These are phyloP conservation scores for Cronartium quercuum DNA, from an alignment of 1,284 basidiomycete genomes.

Conservation along the genomic window DNA sequence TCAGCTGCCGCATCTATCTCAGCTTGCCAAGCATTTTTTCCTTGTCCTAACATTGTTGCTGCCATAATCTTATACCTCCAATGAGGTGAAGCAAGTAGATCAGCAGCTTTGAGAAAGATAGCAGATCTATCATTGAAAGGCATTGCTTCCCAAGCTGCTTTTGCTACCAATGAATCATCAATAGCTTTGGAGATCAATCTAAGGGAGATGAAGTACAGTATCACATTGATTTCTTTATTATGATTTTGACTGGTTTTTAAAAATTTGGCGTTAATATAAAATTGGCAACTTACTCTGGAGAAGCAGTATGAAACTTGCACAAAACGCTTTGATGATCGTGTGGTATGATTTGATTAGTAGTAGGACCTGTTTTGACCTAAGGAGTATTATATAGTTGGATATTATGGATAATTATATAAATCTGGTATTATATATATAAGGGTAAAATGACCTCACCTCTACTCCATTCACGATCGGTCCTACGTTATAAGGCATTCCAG, in stretches of 20 bases:
- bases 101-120: constrained; percentile 76
- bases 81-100: constrained; percentile 48
- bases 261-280: no score
- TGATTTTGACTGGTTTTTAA: no score
- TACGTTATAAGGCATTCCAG: constrained; percentile 77
- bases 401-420: background rate
- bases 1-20: constrained; percentile 99
- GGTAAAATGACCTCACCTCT: constrained; percentile 56
- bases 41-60: constrained; percentile 95
- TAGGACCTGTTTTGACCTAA: constrained; percentile 75
- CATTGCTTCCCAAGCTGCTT: constrained; percentile 80
- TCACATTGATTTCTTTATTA: no score
- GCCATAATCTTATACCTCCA: constrained; percentile 82
- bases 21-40: constrained; percentile 99
- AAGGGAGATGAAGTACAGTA: constrained; percentile 26
- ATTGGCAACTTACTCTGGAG: constrained; percentile 58
- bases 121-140: constrained; percentile 95
- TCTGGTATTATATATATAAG: no score
- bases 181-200: constrained; percentile 68
- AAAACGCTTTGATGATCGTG: constrained; percentile 74
- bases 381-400: background rate
- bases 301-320: constrained; percentile 83
- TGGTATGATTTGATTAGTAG: constrained; percentile 72
- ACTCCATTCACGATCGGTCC: constrained; percentile 89
- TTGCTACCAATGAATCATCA: constrained; percentile 77